Percentiles rank a stretch among this genome's conserved stretches.
phyloP scores from a whole-genome alignment of 768 basidiomycete species.

The Goffeauzyma gilvescens region DNA sequence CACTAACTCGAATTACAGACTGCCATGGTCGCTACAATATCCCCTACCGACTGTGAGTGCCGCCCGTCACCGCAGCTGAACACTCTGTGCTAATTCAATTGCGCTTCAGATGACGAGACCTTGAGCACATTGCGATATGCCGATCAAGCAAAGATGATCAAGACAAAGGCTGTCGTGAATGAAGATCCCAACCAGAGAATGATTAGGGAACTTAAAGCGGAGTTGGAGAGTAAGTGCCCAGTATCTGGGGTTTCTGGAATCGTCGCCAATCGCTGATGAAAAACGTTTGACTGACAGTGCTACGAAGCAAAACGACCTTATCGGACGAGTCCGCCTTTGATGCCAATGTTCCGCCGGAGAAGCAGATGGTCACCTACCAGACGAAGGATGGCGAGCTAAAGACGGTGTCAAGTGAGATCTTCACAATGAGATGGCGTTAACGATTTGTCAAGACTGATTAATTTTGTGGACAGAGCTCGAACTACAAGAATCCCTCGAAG shows the following conservation, averaged over 20 bases:
- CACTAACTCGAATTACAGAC: conserved; percentile 68
- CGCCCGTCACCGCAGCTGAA: background rate
- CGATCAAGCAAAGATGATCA: conserved; percentile 97
- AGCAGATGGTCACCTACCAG: conserved; percentile 85
- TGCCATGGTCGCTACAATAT: conserved; percentile 97
- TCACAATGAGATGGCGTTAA: background rate
- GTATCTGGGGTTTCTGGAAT: background rate
- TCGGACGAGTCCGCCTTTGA: conserved; percentile 61
- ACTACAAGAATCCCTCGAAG: conserved; percentile 71
- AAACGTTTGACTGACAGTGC: conserved; percentile 32
- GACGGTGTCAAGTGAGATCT: conserved; percentile 52
- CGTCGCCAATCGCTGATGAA: background rate
- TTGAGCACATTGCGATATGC: conserved; percentile 85
- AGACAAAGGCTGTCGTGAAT: conserved; percentile 97
- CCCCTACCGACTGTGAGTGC: conserved; percentile 60
- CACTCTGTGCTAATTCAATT: background rate
- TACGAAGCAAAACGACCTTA: conserved; percentile 44
- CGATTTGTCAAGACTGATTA: background rate
- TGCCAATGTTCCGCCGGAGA: conserved; percentile 70
- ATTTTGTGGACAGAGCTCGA: conserved; percentile 44
- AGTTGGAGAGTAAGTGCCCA: conserved; percentile 43
- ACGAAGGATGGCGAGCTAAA: conserved; percentile 83
- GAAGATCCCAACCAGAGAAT: conserved; percentile 99
- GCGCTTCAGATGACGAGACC: conserved; percentile 56
- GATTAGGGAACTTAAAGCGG: conserved; percentile 88